Conservation (phyloP, 108 stramenopile species). For the Cyclotella sp. region DNA sequence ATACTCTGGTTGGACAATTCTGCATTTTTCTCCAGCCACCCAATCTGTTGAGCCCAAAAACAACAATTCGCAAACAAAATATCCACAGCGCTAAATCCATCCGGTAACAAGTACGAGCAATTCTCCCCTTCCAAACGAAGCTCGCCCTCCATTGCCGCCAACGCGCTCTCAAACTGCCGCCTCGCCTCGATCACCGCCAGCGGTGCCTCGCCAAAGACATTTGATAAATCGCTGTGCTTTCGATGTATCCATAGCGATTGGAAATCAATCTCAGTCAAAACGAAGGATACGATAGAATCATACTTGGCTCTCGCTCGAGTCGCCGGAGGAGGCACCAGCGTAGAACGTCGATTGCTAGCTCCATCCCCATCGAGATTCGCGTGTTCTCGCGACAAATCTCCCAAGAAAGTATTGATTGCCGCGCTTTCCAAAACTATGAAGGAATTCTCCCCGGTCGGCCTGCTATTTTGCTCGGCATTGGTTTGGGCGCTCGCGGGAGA, state of each 20-base stretch:
- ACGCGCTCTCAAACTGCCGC: constrained; percentile 61
- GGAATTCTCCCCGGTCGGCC: background rate
- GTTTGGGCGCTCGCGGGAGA: background rate
- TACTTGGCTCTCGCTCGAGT: constrained; percentile 69
- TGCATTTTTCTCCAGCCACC: constrained; percentile 61
- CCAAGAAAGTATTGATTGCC: constrained; percentile 82
- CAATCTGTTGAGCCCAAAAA: constrained; percentile 73
- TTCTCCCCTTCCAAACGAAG: constrained; percentile 15
- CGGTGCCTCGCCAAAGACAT: constrained; percentile 64
- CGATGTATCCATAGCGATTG: constrained; percentile 83
- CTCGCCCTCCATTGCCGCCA: constrained; percentile 45
- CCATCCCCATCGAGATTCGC: background rate
- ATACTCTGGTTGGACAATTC: background rate
- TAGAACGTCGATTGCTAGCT: background rate
- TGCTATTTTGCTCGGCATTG: background rate
- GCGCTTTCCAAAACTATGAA: constrained; percentile 72
- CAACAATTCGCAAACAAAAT: constrained; percentile 77
- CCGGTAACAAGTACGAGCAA: constrained; percentile 41
- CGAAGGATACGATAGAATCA: constrained; percentile 64
- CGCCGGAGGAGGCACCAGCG: constrained; percentile 68
- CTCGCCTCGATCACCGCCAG: constrained; percentile 67
- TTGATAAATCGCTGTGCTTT: constrained; percentile 66
- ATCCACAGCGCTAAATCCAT: constrained; percentile 74
- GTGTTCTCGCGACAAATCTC: constrained; percentile 59
- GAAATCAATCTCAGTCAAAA: constrained; percentile 73